These are phyloP conservation scores for Cicer judaicum DNA, from an alignment of 306 rosid genomes.

Conservation along the genomic window DNA sequence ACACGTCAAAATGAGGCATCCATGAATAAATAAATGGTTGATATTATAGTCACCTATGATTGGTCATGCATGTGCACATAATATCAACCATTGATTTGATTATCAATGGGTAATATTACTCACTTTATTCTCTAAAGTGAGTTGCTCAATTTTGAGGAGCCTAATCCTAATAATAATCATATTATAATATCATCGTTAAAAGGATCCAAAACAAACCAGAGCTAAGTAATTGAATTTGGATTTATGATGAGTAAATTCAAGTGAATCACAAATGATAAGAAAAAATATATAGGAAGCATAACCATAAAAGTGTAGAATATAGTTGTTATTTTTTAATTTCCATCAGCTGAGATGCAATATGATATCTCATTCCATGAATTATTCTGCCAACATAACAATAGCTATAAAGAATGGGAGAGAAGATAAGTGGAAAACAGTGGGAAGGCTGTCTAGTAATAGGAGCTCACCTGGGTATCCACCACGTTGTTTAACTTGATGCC, in stretches of 20 bases:
- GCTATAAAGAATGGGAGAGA: constrained; percentile 7
- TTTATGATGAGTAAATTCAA: constrained; percentile 32
- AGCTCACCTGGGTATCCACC: constrained; percentile 94
- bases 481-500: constrained; percentile 98
- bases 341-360: constrained; percentile 28
- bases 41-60: too few species aligned
- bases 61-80: too few species aligned
- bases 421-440: not conserved
- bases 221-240: constrained; percentile 12
- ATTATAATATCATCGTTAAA: not conserved
- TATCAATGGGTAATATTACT: too few species aligned
- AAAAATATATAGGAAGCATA: constrained; percentile 21
- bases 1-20: not conserved
- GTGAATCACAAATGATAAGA: constrained; percentile 14
- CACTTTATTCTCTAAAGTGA: too few species aligned
- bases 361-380: constrained; percentile 23
- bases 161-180: constrained; percentile 9
- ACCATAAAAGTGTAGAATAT: constrained; percentile 6
- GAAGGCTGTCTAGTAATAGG: constrained; percentile 14
- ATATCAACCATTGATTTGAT: too few species aligned
- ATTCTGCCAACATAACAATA: constrained; percentile 33
- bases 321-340: not conserved
- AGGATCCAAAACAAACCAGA: constrained; percentile 14
- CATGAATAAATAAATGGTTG: too few species aligned
- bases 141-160: too few species aligned